Evolutionary conservation across 2,329 filamentous ascomycete species (phyloP).

Genomic region (Exophiala spinifera): DNA sequence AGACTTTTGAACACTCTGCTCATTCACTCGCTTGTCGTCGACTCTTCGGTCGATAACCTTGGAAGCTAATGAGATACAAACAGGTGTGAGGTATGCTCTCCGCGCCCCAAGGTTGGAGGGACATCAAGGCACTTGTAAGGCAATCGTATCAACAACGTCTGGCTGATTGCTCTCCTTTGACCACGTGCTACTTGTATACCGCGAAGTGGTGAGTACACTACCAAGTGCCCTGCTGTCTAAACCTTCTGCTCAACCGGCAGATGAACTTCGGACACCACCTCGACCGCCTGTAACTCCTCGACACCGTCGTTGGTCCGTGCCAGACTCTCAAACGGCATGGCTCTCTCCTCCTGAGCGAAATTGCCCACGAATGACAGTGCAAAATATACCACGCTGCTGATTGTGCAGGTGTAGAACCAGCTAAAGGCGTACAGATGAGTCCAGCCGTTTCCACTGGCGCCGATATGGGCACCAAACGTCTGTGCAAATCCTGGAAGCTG

Average conservation of each 20-base stretch:
- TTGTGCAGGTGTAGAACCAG: conserved; percentile 15
- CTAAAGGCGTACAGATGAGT: conserved; percentile 14
- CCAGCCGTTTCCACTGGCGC: conserved; percentile 5
- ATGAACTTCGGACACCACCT: conserved; percentile 12
- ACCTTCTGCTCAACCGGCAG: conserved; percentile 10
- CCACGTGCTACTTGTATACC: no score
- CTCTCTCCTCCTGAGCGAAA: conserved; percentile 9
- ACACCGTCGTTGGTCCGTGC: neutral
- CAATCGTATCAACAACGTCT: no score
- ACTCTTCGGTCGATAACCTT: no score
- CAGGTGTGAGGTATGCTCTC: no score
- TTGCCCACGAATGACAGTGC: conserved; percentile 9
- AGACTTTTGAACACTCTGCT: no score
- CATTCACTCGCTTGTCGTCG: no score
- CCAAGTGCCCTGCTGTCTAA: no score
- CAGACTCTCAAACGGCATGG: conserved; percentile 15
- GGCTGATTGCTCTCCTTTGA: no score
- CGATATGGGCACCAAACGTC: conserved; percentile 7
- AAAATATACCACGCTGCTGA: conserved; percentile 20
- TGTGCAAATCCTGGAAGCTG: conserved; percentile 16
- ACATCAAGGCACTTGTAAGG: no score
- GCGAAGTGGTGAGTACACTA: no score
- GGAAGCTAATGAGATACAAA: no score
- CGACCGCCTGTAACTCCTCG: conserved; percentile 4
- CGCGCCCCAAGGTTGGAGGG: no score